Conservation (phyloP, 805 yeast genomes). For the Ogataea naganishii region DNA sequence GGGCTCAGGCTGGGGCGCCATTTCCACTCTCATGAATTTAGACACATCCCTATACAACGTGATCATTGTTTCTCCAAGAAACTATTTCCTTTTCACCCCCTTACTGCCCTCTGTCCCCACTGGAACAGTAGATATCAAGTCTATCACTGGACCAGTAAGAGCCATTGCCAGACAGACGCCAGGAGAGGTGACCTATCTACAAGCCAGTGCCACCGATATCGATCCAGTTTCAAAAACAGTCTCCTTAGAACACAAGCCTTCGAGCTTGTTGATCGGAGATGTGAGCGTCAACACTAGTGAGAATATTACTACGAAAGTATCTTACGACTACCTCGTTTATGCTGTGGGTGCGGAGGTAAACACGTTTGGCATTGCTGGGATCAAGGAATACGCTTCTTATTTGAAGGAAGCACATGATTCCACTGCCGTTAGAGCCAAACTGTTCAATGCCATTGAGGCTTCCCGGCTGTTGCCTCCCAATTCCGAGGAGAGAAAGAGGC, state of each 20-base stretch:
- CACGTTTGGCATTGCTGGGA: conserved; percentile 92
- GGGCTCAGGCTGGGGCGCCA: conserved; percentile 93
- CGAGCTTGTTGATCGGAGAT: conserved; percentile 44
- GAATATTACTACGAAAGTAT: conserved; percentile 34
- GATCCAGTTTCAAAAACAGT: conserved; percentile 65
- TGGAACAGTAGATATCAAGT: conserved; percentile 81
- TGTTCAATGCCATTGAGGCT: conserved; percentile 82
- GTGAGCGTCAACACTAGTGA: conserved; percentile 36
- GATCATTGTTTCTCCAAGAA: conserved; percentile 83
- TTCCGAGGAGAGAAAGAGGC: conserved; percentile 67
- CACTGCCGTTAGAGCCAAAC: conserved; percentile 65
- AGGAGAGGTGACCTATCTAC: conserved; percentile 72
- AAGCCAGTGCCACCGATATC: conserved; percentile 82
- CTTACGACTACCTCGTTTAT: conserved; percentile 75
- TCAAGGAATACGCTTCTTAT: conserved; percentile 75
- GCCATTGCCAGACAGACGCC: conserved; percentile 65
- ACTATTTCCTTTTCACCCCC: conserved; percentile 94
- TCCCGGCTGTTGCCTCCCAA: conserved; percentile 70
- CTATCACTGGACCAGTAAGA: conserved; percentile 89
- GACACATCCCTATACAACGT: conserved; percentile 86
- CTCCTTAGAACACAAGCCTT: conserved; percentile 45
- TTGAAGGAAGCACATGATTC: conserved; percentile 87
- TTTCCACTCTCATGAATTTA: conserved; percentile 70
- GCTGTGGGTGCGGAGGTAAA: conserved; percentile 94
- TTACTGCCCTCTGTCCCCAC: conserved; percentile 89